These are phyloP conservation scores for Vitellaria paradoxa DNA, from an alignment of 179 eudicot species.

Conservation along the genomic window DNA sequence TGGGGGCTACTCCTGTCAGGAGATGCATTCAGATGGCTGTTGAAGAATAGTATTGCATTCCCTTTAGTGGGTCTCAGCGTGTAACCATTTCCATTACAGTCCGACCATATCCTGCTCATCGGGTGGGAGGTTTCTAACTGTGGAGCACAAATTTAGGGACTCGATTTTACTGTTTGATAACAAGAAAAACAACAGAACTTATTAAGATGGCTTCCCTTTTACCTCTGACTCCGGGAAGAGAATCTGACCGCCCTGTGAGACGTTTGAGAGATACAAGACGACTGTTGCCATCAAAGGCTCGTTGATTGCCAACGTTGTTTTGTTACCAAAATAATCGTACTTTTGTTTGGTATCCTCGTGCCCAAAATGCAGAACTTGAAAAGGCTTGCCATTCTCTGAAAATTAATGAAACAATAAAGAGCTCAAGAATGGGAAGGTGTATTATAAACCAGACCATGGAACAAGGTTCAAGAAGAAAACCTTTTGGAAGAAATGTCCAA, in stretches of 20 bases:
- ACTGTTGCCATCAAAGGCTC: slow-evolving; percentile 79
- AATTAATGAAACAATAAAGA: not conserved
- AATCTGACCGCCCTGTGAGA: slow-evolving; percentile 71
- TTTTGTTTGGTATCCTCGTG: slow-evolving; percentile 46
- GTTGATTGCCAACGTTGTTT: slow-evolving; percentile 29
- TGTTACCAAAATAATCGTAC: slow-evolving; percentile 52
- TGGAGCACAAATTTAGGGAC: slow-evolving; percentile 14
- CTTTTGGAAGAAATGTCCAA: slow-evolving; percentile 91
- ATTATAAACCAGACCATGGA: not conserved
- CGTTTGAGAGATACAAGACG: slow-evolving; percentile 69
- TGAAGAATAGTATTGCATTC: slow-evolving; percentile 81
- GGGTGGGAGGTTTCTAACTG: slow-evolving; percentile 36
- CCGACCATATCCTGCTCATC: slow-evolving; percentile 46
- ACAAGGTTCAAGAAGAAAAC: slow-evolving; percentile 29
- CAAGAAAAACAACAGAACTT: not conserved
- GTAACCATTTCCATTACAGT: slow-evolving; percentile 30
- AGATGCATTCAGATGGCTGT: slow-evolving; percentile 62
- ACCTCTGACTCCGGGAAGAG: slow-evolving; percentile 82
- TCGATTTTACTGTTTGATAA: slow-evolving; percentile 1
- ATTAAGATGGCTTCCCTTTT: slow-evolving; percentile 18
- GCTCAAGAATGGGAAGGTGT: slow-evolving; percentile 3
- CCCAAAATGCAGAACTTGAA: slow-evolving; percentile 49
- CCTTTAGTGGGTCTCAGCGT: slow-evolving; percentile 67
- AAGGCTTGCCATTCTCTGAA: slow-evolving; percentile 59
- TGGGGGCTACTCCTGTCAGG: slow-evolving; percentile 70